A percentile compares a stretch with the other conserved stretches of the same genome.
phyloP scores from a whole-genome alignment of 2,329 filamentous ascomycete genomes.

The Colletotrichum navitas region DNA sequence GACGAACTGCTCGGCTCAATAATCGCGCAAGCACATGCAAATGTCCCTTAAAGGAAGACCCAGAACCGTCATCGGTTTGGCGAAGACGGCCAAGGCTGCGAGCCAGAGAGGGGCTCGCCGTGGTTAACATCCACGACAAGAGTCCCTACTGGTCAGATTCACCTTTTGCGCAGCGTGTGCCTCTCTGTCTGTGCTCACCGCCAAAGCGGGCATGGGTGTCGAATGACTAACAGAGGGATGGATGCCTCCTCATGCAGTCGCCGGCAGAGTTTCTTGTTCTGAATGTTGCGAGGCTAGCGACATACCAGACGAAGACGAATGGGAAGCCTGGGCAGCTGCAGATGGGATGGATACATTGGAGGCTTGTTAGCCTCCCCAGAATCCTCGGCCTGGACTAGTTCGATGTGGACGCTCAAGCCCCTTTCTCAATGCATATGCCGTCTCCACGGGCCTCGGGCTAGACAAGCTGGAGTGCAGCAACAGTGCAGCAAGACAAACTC shows the following conservation, averaged over 20 bases:
- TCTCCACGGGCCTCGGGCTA: slow-evolving; percentile 35
- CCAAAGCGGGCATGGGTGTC: slow-evolving; percentile 25
- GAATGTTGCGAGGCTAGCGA: slow-evolving; percentile 5
- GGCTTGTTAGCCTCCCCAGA: slow-evolving; percentile 5
- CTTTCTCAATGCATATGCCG: slow-evolving; percentile 38
- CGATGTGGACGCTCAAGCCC: slow-evolving; percentile 36
- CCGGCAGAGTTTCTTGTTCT: slow-evolving; percentile 1
- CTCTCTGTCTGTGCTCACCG: slow-evolving; percentile 25
- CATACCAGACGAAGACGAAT: slow-evolving; percentile 15
- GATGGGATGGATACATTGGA: slow-evolving; percentile 18
- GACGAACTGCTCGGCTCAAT: not conserved
- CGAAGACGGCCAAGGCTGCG: not conserved
- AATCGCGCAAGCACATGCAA: slow-evolving; percentile 11
- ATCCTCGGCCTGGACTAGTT: slow-evolving; percentile 34
- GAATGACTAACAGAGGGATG: slow-evolving; percentile 1
- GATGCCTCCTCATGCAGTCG: slow-evolving; percentile 8
- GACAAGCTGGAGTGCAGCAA: slow-evolving; percentile 20
- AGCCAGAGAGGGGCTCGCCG: slow-evolving; percentile 3
- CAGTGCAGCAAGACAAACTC: not conserved
- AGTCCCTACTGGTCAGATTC: slow-evolving; percentile 1
- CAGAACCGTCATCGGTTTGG: slow-evolving; percentile 28
- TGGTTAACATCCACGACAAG: slow-evolving; percentile 1
- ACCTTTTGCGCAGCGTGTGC: slow-evolving; percentile 13
- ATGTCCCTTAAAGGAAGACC: not conserved
- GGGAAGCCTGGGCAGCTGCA: slow-evolving; percentile 13